phyloP scores from a whole-genome alignment of 805 yeast species.

The Brettanomyces naardenensis region DNA sequence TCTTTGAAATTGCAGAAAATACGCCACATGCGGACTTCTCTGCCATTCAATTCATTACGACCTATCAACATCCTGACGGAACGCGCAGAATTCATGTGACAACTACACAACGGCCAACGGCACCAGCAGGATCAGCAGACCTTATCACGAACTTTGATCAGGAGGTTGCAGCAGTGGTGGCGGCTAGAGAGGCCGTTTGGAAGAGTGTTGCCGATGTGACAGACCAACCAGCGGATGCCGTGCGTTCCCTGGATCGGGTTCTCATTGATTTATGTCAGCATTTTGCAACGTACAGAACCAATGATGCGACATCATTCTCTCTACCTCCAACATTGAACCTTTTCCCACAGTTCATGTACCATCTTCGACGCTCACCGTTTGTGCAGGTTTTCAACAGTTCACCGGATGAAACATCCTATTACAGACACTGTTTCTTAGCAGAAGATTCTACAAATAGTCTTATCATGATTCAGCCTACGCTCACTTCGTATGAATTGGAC shows the following conservation, averaged over 20 bases:
- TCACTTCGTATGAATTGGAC: conserved; percentile 49
- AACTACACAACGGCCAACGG: conserved; percentile 39
- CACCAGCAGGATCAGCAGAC: conserved; percentile 27
- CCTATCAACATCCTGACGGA: conserved; percentile 57
- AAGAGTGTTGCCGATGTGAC: conserved; percentile 24
- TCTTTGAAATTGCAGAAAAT: conserved; percentile 38
- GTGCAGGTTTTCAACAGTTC: conserved; percentile 61
- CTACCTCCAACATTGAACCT: conserved; percentile 42
- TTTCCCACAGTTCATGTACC: conserved; percentile 62
- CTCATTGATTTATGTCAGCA: conserved; percentile 39
- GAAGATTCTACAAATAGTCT: conserved; percentile 56
- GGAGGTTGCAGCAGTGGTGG: conserved; percentile 57
- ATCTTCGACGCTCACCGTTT: conserved; percentile 58
- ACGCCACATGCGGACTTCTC: conserved; percentile 18
- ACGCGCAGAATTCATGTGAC: conserved; percentile 53
- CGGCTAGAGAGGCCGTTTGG: conserved; percentile 46
- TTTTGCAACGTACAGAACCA: conserved; percentile 41
- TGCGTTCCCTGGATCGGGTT: conserved; percentile 43
- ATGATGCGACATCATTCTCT: conserved; percentile 39
- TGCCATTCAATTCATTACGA: conserved; percentile 46
- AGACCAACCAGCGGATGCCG: conserved; percentile 31
- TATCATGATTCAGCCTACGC: conserved; percentile 64
- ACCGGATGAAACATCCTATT: conserved; percentile 64
- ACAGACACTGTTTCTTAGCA: conserved; percentile 52
- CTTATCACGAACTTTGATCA: conserved; percentile 52